A percentile compares a stretch with the other conserved stretches of the same genome.
phyloP scores from a whole-genome alignment of 2,329 filamentous ascomycete species.

The Cryphonectria naterciae region DNA sequence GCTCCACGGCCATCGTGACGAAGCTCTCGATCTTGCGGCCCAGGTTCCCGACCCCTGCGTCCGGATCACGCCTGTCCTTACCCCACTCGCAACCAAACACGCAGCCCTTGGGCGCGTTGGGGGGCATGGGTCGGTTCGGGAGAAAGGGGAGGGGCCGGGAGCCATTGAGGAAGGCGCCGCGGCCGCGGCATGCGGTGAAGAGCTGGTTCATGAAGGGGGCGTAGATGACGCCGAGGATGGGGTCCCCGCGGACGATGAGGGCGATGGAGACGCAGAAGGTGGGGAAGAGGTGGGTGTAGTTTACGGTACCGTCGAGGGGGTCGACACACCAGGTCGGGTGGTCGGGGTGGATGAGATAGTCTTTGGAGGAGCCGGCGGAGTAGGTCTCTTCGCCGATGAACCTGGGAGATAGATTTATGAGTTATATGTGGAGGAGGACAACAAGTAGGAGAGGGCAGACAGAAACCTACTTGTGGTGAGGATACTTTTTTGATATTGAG shows the following conservation, averaged over 20 bases:
- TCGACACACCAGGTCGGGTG: constrained; percentile 76
- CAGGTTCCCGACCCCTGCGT: constrained; percentile 66
- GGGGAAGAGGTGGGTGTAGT: constrained; percentile 79
- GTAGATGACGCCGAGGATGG: constrained; percentile 72
- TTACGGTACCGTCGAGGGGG: constrained; percentile 78
- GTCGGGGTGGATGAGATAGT: constrained; percentile 65
- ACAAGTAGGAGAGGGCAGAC: not conserved
- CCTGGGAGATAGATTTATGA: constrained; percentile 42
- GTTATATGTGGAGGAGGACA: not conserved
- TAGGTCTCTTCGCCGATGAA: constrained; percentile 82
- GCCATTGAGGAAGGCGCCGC: constrained; percentile 72
- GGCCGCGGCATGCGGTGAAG: constrained; percentile 68
- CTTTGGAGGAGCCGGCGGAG: constrained; percentile 66
- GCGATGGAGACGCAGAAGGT: constrained; percentile 83
- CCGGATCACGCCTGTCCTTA: constrained; percentile 69
- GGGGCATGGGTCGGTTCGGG: constrained; percentile 66
- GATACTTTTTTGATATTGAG: constrained; percentile 63
- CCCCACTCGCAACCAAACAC: constrained; percentile 80
- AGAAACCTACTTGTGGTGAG: constrained; percentile 63
- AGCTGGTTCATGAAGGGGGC: constrained; percentile 71
- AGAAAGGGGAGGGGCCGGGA: constrained; percentile 66
- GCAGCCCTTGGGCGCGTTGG: constrained; percentile 68
- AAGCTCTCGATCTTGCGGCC: constrained; percentile 75
- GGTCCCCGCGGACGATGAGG: constrained; percentile 62
- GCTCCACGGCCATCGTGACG: constrained; percentile 72